Percentiles rank a stretch among this genome's conserved stretches.
These are phyloP conservation scores for Cutaneotrichosporon sp. DNA, from an alignment of 1,284 basidiomycete species.

Conservation along the genomic window DNA sequence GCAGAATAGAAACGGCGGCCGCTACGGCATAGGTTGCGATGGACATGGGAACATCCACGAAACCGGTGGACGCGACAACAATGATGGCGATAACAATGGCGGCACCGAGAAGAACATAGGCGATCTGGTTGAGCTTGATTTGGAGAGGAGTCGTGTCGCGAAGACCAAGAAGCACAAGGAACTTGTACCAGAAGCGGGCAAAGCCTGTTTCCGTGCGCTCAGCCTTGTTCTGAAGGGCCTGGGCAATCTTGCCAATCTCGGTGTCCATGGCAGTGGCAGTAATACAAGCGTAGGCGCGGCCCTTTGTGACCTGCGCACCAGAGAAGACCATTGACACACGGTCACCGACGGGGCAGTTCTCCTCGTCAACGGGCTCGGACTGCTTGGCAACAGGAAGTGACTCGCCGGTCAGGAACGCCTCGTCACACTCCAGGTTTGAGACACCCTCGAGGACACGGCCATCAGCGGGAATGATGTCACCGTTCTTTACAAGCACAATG, in stretches of 20 bases:
- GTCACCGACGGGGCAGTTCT: conserved; percentile 53
- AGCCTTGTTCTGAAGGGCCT: conserved; percentile 50
- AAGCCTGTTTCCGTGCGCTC: conserved; percentile 42
- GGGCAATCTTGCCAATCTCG: conserved; percentile 60
- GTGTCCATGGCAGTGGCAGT: conserved; percentile 63
- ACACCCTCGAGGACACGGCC: conserved; percentile 51
- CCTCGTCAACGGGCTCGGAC: conserved; percentile 48
- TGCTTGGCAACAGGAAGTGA: conserved; percentile 63
- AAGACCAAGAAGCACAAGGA: conserved; percentile 49
- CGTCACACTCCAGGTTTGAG: conserved; percentile 58
- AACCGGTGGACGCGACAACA: conserved; percentile 57
- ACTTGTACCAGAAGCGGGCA: conserved; percentile 40
- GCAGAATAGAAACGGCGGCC: conserved; percentile 55
- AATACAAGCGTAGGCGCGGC: conserved; percentile 58
- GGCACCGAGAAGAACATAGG: conserved; percentile 57
- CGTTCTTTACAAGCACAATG: conserved; percentile 56
- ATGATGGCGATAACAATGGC: conserved; percentile 58
- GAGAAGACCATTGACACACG: conserved; percentile 52
- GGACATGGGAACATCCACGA: conserved; percentile 49
- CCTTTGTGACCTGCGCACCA: conserved; percentile 62
- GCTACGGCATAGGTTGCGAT: conserved; percentile 52
- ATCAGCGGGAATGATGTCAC: conserved; percentile 61
- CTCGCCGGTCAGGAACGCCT: conserved; percentile 66
- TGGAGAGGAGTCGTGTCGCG: conserved; percentile 59
- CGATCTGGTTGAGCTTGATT: conserved; percentile 59